Evolutionary conservation across 2,329 filamentous ascomycete genomes (phyloP).

Genomic region (Tolypocladium endophyticum): DNA sequence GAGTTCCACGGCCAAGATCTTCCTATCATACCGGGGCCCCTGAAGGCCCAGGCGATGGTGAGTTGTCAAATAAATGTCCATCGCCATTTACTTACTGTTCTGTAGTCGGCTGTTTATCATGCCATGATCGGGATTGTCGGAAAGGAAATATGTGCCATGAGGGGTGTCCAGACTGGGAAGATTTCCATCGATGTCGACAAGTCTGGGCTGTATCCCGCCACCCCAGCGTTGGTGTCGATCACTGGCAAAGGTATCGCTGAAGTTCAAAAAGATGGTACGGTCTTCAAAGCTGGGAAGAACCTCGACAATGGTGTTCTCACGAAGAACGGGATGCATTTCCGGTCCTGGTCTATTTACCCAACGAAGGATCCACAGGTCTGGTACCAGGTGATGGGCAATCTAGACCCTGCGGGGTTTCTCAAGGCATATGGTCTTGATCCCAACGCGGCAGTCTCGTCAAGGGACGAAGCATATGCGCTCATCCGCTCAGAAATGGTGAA

Average conservation of each 20-base stretch:
- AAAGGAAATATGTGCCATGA: conserved; percentile 21
- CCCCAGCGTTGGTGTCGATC: conserved; percentile 1
- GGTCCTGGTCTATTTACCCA: conserved; percentile 34
- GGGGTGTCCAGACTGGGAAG: conserved; percentile 13
- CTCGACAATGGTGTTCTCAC: not conserved
- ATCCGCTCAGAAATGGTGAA: conserved; percentile 10
- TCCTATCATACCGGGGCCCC: conserved; percentile 22
- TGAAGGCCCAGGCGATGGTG: conserved; percentile 20
- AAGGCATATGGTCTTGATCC: conserved; percentile 29
- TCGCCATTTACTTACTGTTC: no score
- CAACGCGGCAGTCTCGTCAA: conserved; percentile 7
- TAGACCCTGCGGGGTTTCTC: conserved; percentile 31
- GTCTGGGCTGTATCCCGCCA: conserved; percentile 23
- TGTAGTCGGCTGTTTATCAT: conserved; percentile 17
- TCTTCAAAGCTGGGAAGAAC: conserved; percentile 1
- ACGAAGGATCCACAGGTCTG: conserved; percentile 32
- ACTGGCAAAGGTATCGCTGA: not conserved
- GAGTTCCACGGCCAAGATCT: conserved; percentile 18
- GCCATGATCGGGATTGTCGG: conserved; percentile 24
- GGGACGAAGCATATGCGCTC: conserved; percentile 11
- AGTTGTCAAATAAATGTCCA: not conserved
- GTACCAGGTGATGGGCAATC: conserved; percentile 40
- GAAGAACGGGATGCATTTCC: conserved; percentile 19
- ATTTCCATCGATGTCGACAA: conserved; percentile 37
- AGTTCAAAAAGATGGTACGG: not conserved